A percentile compares a stretch with the other conserved stretches of the same genome.
phyloP scores from a whole-genome alignment of 768 basidiomycete species.

The Leccinum incarnatum region DNA sequence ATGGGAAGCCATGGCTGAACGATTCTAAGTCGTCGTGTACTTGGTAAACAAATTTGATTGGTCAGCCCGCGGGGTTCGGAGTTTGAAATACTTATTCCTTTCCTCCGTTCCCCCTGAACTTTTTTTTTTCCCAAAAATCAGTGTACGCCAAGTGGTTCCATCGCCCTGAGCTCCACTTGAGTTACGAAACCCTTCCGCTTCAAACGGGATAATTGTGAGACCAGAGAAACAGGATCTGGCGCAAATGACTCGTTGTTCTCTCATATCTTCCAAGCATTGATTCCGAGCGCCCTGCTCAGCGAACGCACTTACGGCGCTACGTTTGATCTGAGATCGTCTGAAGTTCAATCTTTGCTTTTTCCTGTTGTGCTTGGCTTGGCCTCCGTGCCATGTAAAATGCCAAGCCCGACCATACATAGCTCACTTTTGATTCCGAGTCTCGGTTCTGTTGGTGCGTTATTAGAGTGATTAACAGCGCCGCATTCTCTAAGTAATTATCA shows the following conservation, averaged over 20 bases:
- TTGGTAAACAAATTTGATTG: slow-evolving; percentile 11
- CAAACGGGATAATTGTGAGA: background rate
- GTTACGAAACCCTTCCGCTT: background rate
- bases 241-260: background rate
- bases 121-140: no score
- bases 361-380: background rate
- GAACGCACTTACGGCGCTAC: no score
- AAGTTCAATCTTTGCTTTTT: background rate
- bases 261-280: background rate
- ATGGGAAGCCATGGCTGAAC: slow-evolving; percentile 61
- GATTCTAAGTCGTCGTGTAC: background rate
- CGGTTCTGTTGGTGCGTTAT: background rate
- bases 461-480: no score
- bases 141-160: background rate
- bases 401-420: background rate
- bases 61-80: slow-evolving; percentile 22
- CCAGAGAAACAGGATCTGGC: background rate
- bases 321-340: background rate
- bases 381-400: background rate
- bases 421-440: background rate
- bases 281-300: background rate
- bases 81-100: slow-evolving; percentile 8
- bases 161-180: no score
- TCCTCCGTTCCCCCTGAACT: no score
- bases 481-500: no score